Evolutionary conservation across 805 yeast species (phyloP).

Genomic region (Lachancea meyersii): DNA sequence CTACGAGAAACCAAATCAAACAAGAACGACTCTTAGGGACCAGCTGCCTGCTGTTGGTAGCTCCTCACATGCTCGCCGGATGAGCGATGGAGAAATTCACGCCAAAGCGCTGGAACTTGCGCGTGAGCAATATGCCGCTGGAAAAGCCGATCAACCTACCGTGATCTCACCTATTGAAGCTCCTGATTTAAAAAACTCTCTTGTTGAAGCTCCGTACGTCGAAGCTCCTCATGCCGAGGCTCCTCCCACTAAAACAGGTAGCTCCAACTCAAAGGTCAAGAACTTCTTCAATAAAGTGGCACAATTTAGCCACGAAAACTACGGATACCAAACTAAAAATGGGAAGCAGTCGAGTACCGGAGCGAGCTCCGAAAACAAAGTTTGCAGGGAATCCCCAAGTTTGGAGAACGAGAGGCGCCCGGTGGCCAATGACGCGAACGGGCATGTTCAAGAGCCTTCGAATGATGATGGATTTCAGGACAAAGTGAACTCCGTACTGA

Average conservation of each 20-base stretch:
- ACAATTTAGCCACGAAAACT: conserved; percentile 31
- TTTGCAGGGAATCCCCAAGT: not conserved
- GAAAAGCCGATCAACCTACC: not conserved
- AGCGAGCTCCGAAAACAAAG: conserved; percentile 1
- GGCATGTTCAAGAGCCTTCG: not conserved
- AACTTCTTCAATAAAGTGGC: conserved; percentile 27
- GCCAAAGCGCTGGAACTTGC: conserved; percentile 54
- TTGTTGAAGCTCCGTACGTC: not conserved
- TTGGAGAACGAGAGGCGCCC: not conserved
- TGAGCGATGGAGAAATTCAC: conserved; percentile 49
- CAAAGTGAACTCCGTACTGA: not conserved
- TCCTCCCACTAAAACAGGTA: not conserved
- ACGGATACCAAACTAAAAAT: conserved; percentile 29
- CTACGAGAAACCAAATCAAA: not conserved
- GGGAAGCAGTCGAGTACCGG: not conserved
- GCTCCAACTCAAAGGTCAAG: conserved; percentile 18
- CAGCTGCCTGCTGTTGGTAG: not conserved
- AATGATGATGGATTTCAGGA: not conserved
- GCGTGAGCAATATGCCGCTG: conserved; percentile 33
- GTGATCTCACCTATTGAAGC: not conserved
- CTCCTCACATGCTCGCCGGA: not conserved
- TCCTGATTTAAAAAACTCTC: not conserved
- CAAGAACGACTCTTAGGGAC: not conserved
- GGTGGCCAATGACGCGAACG: not conserved
- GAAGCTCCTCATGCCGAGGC: not conserved